A percentile compares a stretch with the other conserved stretches of the same genome.
These are phyloP conservation scores for Aspergillus mulundensis DNA, from an alignment of 495 filamentous ascomycete species.

Conservation along the genomic window DNA sequence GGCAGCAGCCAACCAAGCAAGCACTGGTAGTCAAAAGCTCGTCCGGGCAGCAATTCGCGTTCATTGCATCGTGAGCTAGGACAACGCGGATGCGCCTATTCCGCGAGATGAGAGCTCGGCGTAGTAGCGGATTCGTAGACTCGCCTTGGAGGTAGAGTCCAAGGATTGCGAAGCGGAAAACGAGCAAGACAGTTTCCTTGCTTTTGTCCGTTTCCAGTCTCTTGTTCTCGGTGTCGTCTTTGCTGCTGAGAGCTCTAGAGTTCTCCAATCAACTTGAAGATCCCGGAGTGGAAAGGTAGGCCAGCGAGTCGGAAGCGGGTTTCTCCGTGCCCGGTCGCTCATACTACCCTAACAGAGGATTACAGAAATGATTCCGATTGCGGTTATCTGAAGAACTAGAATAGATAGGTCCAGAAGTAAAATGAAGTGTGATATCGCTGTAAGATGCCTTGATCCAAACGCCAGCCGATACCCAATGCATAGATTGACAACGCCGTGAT, in stretches of 20 bases:
- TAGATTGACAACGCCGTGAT: conserved; percentile 9
- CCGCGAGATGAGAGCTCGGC: not conserved
- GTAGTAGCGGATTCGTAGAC: not conserved
- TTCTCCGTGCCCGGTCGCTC: not conserved
- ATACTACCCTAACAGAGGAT: not conserved
- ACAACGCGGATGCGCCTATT: conserved; percentile 7
- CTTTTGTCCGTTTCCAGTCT: not conserved
- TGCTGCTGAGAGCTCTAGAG: not conserved
- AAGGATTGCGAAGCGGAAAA: not conserved
- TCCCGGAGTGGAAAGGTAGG: conserved; percentile 1
- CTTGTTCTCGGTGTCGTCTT: not conserved
- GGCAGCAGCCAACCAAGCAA: not conserved
- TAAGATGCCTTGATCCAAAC: conserved; percentile 1
- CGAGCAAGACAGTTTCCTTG: not conserved
- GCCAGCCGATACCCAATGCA: conserved; percentile 6
- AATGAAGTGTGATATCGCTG: conserved; percentile 7
- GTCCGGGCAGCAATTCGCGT: conserved; percentile 18
- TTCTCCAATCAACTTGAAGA: not conserved
- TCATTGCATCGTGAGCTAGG: conserved; percentile 25
- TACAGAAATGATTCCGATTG: not conserved
- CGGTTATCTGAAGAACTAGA: not conserved
- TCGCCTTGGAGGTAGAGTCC: not conserved
- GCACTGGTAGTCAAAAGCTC: conserved; percentile 16
- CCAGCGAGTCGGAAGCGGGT: not conserved
- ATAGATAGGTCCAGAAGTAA: not conserved